Conservation (phyloP, 345 rosid species). For the Moricandia moricandioides region DNA sequence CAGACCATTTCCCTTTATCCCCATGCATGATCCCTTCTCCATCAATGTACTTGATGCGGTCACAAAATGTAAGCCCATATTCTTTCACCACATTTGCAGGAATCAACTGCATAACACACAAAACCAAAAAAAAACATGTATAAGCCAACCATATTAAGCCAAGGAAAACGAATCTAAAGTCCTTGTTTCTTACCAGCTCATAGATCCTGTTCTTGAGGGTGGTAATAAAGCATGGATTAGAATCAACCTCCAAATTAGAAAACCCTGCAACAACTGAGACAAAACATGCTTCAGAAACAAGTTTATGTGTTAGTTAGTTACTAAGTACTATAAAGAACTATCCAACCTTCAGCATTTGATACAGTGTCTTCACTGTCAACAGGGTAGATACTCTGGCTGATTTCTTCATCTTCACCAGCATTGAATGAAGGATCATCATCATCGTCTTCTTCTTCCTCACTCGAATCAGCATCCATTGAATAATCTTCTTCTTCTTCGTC, state of each 20-base stretch:
- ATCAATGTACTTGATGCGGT: conserved; percentile 6
- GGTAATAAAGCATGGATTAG: conserved; percentile 8
- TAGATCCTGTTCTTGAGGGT: conserved; percentile 13
- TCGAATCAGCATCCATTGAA: not conserved
- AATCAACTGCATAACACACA: conserved; percentile 12
- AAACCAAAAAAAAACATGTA: not conserved
- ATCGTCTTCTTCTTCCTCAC: not conserved
- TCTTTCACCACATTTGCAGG: conserved; percentile 17
- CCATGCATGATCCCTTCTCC: conserved; percentile 2
- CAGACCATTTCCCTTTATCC: conserved; percentile 23
- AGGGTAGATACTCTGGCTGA: not conserved
- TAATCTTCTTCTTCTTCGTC: not conserved
- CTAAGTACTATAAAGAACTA: not conserved
- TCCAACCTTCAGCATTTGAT: not conserved
- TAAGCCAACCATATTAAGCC: not conserved
- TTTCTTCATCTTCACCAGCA: conserved; percentile 3
- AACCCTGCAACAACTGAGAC: conserved; percentile 11
- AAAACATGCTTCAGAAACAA: not conserved
- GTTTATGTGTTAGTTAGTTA: not conserved
- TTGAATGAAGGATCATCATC: not conserved
- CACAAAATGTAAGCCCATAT: not conserved
- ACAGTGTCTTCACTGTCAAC: conserved; percentile 1
- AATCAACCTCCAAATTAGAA: not conserved
- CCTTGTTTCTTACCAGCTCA: conserved; percentile 18
- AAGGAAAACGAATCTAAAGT: not conserved